Base-by-base conservation (phyloP, 352 stramenopile genomes). In the Pythium biforme region DNA sequence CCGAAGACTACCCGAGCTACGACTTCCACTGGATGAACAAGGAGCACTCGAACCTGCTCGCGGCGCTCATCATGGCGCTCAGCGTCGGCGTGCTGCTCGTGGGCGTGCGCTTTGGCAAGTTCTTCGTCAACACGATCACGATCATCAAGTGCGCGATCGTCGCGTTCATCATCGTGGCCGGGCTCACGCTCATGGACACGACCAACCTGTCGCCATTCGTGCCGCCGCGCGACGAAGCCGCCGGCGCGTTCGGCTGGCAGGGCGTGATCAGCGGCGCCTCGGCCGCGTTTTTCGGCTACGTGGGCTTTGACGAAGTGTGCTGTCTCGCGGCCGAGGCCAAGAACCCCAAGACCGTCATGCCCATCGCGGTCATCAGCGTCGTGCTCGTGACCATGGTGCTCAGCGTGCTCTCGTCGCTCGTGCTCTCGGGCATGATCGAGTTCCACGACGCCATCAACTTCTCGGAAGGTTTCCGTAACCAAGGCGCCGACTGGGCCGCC, bases 301-400 rank as follows among this genome's bases (percentile, higher is more conserved):
- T 98, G 23, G 95, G 95, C 17, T 98, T 97, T 67, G 95, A 98
- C 72, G 93, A 97, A 68, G 85, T 98, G 23, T 97, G 89, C 68
- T 97, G 90, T 70, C 66, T 98, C 17, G 86, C 89, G 12, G 85
- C 81, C 20, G 86, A 95, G 64, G 76, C 79, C 25, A 88, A 88
- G 67, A 82, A 95, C 68, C 82, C 84, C 31, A 80, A 76, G 47
- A 77, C 12, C 14, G 37, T 91, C 66, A 86, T 97, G 71, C 90
- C 92, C 3, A 50, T 77, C 23, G 83, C 84, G 17, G 87, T 98
- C 49, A 84, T 97, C 26, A 79, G 74, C 12, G 94, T 93, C 2
- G 73, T 98, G 15, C 31, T 66, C 17, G 73, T 79, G 54, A 93
- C 92, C 6, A 88, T 91, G 73, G 74, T 86, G 57, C 56, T 95